Percentiles rank a stretch among this genome's conserved stretches.
Conservation (phyloP, 192 early-diverging fungal species). For the Umbelopsis isabellina region DNA sequence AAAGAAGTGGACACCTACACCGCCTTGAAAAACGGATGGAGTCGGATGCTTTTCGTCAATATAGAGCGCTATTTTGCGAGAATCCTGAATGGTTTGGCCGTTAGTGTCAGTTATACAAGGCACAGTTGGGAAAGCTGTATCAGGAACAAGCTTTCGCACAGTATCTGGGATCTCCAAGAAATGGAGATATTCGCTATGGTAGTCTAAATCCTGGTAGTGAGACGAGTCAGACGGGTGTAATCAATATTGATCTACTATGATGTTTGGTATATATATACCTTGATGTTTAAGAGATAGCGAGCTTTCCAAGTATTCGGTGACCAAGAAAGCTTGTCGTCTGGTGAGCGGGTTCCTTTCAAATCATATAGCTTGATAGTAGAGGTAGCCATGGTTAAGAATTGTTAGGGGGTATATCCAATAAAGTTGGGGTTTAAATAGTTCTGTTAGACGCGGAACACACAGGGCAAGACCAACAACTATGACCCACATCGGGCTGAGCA, state of each 20-base stretch:
- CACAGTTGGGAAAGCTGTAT: conserved; percentile 35
- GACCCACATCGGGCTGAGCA: too few species aligned
- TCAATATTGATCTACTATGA: background rate
- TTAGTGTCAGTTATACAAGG: conserved; percentile 42
- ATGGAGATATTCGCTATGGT: conserved; percentile 27
- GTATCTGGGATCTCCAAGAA: conserved; percentile 20
- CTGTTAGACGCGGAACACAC: too few species aligned
- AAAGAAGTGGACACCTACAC: conserved; percentile 44
- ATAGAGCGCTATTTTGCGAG: conserved; percentile 59
- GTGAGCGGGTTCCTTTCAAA: background rate
- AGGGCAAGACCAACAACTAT: too few species aligned
- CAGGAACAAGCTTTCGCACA: conserved; percentile 17
- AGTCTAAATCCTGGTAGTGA: conserved; percentile 24
- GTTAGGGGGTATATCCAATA: too few species aligned
- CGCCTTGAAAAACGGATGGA: conserved; percentile 45
- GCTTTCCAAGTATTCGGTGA: conserved; percentile 35
- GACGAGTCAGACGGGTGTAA: background rate
- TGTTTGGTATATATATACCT: conserved; percentile 20
- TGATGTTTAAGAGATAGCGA: conserved; percentile 27
- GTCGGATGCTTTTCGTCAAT: conserved; percentile 60
- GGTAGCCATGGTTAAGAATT: too few species aligned
- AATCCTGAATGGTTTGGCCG: conserved; percentile 47
- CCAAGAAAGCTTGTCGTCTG: background rate
- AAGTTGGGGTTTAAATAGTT: too few species aligned
- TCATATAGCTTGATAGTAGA: background rate